Percentiles rank a stretch among this genome's conserved stretches.
These are phyloP conservation scores for Diplocarpon mali DNA, from an alignment of 2,329 filamentous ascomycete species.

Conservation along the genomic window DNA sequence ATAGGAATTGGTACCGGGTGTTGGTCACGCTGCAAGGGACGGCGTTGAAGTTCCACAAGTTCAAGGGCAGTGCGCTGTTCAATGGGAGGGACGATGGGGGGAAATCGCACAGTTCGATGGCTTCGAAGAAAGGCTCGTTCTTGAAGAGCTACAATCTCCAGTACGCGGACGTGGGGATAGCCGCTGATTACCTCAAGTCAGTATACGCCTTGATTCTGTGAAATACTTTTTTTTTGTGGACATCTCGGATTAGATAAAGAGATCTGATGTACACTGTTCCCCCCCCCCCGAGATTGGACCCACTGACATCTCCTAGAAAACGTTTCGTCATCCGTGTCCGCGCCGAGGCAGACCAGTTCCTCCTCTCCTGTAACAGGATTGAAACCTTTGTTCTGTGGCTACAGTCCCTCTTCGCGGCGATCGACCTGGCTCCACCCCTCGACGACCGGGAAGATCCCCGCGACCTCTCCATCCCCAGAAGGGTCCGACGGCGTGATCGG, in stretches of 20 bases:
- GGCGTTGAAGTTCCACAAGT: slow-evolving; percentile 51
- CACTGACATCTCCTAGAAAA: slow-evolving; percentile 14
- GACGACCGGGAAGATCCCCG: slow-evolving; percentile 57
- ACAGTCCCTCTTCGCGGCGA: slow-evolving; percentile 58
- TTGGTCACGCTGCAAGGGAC: slow-evolving; percentile 58
- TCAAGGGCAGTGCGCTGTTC: slow-evolving; percentile 47
- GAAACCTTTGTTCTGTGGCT: slow-evolving; percentile 59
- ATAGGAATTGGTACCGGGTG: slow-evolving; percentile 52
- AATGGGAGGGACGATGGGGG: slow-evolving; percentile 37
- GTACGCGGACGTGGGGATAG: slow-evolving; percentile 65
- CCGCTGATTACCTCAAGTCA: slow-evolving; percentile 60
- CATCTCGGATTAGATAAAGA: too few relatives aligned
- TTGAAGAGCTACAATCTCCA: slow-evolving; percentile 61
- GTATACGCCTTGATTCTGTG: slow-evolving; percentile 22
- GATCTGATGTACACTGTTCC: too few relatives aligned
- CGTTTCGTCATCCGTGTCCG: slow-evolving; percentile 61
- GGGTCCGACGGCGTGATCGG: slow-evolving; percentile 18
- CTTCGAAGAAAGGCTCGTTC: slow-evolving; percentile 42
- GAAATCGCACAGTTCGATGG: slow-evolving; percentile 39
- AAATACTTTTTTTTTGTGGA: too few relatives aligned
- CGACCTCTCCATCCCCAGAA: slow-evolving; percentile 47
- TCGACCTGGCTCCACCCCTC: slow-evolving; percentile 58
- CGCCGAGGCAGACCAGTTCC: slow-evolving; percentile 62
- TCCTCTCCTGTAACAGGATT: slow-evolving; percentile 55
- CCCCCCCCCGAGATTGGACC: not conserved